Conservation (phyloP, 306 rosid genomes). For the Ceratonia siliqua region DNA sequence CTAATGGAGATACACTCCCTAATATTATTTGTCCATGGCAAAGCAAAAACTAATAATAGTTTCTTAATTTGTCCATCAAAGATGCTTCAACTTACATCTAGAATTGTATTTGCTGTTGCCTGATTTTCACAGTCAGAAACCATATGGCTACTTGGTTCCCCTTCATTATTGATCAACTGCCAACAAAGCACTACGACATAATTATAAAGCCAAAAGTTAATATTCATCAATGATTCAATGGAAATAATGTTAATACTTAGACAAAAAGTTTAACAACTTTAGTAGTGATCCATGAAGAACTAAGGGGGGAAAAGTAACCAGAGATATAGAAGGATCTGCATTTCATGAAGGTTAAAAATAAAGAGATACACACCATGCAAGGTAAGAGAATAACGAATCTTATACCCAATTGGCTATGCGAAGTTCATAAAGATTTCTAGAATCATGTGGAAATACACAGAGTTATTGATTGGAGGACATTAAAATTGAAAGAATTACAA, state of each 20-base stretch:
- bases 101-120: not conserved
- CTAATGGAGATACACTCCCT: not conserved
- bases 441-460: no score
- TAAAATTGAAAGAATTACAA: no score
- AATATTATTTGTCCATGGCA: not conserved
- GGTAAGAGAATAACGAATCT: not conserved
- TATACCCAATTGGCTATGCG: not conserved
- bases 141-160: constrained; percentile 20
- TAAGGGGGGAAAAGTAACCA: not conserved
- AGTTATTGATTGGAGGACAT: no score
- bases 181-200: not conserved
- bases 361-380: not conserved
- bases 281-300: not conserved
- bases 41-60: no score
- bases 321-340: constrained; percentile 2
- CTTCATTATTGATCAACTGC: constrained; percentile 25
- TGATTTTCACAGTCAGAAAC: constrained; percentile 15
- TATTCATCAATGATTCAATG: not conserved
- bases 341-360: not conserved
- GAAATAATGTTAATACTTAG: not conserved
- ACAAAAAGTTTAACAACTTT: not conserved
- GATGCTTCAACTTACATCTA: constrained; percentile 40
- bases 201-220: not conserved
- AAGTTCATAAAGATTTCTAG: no score
- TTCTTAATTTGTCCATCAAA: not conserved